phyloP scores from a whole-genome alignment of 169 alveolate species.

The Prorocentrum cordatum region DNA sequence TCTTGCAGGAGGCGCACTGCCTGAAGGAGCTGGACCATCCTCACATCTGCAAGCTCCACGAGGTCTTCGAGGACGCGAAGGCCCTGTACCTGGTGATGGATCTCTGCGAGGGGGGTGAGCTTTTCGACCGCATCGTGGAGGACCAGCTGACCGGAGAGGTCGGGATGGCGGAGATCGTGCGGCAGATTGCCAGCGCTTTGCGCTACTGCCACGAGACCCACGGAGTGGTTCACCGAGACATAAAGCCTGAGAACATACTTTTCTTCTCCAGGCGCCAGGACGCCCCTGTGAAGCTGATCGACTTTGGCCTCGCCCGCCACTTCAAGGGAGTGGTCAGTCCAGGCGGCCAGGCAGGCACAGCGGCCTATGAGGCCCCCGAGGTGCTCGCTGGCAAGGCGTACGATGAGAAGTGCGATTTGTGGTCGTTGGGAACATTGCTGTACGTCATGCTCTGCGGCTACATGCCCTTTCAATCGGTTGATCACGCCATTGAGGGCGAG shows the following conservation, averaged over 20 bases:
- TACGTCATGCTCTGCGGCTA: too few species aligned
- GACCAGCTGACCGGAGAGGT: conserved; percentile 22
- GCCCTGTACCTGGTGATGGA: conserved; percentile 50
- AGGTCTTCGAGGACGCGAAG: conserved; percentile 50
- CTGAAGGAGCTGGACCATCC: conserved; percentile 86
- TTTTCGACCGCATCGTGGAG: conserved; percentile 35
- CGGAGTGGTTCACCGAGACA: conserved; percentile 58
- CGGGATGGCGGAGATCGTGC: background rate
- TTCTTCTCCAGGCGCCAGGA: conserved; percentile 8
- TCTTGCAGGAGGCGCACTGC: too few species aligned
- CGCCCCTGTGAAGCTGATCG: conserved; percentile 55
- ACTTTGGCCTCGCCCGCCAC: conserved; percentile 57
- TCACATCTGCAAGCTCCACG: conserved; percentile 84
- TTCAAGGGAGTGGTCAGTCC: conserved; percentile 29
- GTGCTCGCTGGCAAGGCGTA: background rate
- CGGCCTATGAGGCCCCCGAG: conserved; percentile 65
- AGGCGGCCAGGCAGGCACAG: background rate
- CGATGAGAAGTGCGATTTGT: conserved; percentile 7
- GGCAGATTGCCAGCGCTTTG: background rate
- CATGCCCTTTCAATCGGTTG: too few species aligned
- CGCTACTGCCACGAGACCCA: conserved; percentile 52
- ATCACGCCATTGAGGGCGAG: too few species aligned
- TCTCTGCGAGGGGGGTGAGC: conserved; percentile 48
- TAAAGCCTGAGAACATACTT: conserved; percentile 52
- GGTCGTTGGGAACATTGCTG: too few species aligned